Conservation (phyloP, 2,329 filamentous ascomycete genomes). For the Colletotrichum sp. region DNA sequence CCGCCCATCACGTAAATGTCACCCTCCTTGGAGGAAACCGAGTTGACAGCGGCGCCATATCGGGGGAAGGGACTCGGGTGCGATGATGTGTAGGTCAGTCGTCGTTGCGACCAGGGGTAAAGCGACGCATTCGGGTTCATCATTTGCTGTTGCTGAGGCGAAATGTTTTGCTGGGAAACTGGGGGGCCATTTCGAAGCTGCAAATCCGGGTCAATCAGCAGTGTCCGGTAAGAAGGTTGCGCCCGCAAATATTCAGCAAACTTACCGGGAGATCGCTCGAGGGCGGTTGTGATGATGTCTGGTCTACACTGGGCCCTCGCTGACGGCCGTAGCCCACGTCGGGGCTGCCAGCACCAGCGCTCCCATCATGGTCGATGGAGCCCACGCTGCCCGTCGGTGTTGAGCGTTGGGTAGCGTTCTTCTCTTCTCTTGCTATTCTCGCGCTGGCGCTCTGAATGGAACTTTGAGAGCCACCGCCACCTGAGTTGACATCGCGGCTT, state of each 20-base stretch:
- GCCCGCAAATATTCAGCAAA: constrained; percentile 37
- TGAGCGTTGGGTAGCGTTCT: constrained; percentile 60
- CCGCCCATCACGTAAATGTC: constrained; percentile 98
- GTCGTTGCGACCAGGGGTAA: constrained; percentile 95
- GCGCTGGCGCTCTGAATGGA: constrained; percentile 47
- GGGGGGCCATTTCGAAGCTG: constrained; percentile 62
- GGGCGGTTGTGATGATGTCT: constrained; percentile 41
- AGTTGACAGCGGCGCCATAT: constrained; percentile 96
- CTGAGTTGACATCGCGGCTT: constrained; percentile 58
- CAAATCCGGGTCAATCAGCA: not conserved
- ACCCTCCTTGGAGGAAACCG: constrained; percentile 91
- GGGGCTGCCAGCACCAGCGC: constrained; percentile 66
- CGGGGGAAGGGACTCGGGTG: constrained; percentile 90
- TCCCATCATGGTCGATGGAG: constrained; percentile 67
- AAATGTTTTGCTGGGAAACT: constrained; percentile 27
- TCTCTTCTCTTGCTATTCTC: constrained; percentile 56
- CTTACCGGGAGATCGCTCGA: constrained; percentile 48
- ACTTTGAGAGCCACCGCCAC: constrained; percentile 42
- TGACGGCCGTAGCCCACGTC: constrained; percentile 67
- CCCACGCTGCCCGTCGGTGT: constrained; percentile 81
- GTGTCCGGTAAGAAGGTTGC: constrained; percentile 25
- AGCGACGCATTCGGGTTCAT: constrained; percentile 74
- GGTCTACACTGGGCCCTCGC: constrained; percentile 56
- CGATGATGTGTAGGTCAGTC: constrained; percentile 82
- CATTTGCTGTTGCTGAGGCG: constrained; percentile 16